Evolutionary conservation across 2,329 filamentous ascomycete species (phyloP).

Genomic region (Apiospora kogelbergensis): DNA sequence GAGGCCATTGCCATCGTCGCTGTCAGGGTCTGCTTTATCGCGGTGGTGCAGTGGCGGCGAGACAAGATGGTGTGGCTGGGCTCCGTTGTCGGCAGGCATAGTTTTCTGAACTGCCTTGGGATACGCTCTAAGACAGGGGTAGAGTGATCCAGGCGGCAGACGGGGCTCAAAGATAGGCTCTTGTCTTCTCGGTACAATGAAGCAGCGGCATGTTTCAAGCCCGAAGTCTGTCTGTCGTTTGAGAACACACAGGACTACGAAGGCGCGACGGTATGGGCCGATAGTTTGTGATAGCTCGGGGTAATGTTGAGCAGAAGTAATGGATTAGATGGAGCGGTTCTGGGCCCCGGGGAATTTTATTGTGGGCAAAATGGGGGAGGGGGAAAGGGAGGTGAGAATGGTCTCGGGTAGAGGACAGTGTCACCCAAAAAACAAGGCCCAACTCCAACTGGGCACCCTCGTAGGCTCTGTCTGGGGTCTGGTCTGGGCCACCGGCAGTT

Average conservation of each 20-base stretch:
- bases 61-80: conserved; percentile 22
- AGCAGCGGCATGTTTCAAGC: conserved; percentile 1
- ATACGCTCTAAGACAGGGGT: background rate
- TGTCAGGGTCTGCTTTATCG: conserved; percentile 39
- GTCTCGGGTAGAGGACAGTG: too few species aligned
- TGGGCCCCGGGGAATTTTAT: conserved; percentile 11
- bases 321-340: conserved; percentile 19
- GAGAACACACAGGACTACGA: background rate
- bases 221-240: background rate
- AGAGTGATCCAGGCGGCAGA: background rate
- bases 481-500: background rate
- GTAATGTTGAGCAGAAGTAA: conserved; percentile 45
- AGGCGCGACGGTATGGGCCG: conserved; percentile 1
- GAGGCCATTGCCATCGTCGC: conserved; percentile 43
- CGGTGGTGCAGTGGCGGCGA: conserved; percentile 22
- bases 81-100: conserved; percentile 22
- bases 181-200: conserved; percentile 7
- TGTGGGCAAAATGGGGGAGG: conserved; percentile 8
- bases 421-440: too few species aligned
- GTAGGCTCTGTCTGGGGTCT: background rate
- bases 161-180: conserved; percentile 12
- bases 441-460: too few species aligned
- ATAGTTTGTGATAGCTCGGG: conserved; percentile 34
- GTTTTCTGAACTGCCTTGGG: background rate
- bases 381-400: background rate